Evolutionary conservation across 2,329 filamentous ascomycete species (phyloP).

Genomic region (Penicillium glabrum): DNA sequence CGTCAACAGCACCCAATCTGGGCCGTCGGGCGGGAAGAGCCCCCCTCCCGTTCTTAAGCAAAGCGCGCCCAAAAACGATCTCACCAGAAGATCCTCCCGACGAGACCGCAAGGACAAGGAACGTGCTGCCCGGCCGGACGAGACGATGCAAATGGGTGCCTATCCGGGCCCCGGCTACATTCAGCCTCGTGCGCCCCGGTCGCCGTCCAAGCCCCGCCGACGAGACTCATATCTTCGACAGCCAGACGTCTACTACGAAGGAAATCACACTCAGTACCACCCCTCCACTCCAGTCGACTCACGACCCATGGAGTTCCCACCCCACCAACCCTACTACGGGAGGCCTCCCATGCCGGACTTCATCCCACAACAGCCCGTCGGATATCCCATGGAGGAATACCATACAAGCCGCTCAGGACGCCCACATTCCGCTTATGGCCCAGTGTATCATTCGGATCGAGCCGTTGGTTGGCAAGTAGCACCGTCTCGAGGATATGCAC

Average conservation of each 20-base stretch:
- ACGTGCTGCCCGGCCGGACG: slow-evolving; percentile 14
- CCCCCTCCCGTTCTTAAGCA: slow-evolving; percentile 37
- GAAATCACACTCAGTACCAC: slow-evolving; percentile 32
- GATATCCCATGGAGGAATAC: slow-evolving; percentile 28
- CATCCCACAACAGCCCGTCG: slow-evolving; percentile 12
- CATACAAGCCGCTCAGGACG: slow-evolving; percentile 27
- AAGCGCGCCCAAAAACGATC: slow-evolving; percentile 33
- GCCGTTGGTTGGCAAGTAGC: slow-evolving; percentile 35
- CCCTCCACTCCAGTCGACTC: slow-evolving; percentile 31
- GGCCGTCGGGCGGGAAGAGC: slow-evolving; percentile 43
- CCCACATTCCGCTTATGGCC: slow-evolving; percentile 34
- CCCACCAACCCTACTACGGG: slow-evolving; percentile 27
- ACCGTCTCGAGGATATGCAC: slow-evolving; percentile 9
- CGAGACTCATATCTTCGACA: slow-evolving; percentile 33
- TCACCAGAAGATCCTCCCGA: slow-evolving; percentile 31
- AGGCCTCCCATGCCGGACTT: slow-evolving; percentile 31
- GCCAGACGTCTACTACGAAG: slow-evolving; percentile 35
- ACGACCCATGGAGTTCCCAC: slow-evolving; percentile 30
- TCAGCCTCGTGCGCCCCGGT: slow-evolving; percentile 28
- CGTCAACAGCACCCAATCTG: slow-evolving; percentile 54
- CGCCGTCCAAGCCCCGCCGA: slow-evolving; percentile 35
- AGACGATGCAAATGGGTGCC: slow-evolving; percentile 32
- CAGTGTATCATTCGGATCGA: slow-evolving; percentile 35
- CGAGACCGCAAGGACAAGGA: slow-evolving; percentile 36
- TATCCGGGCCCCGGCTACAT: slow-evolving; percentile 30